Base-by-base conservation (phyloP, 2,329 filamentous ascomycete genomes). In the Blastomyces emzantsi region DNA sequence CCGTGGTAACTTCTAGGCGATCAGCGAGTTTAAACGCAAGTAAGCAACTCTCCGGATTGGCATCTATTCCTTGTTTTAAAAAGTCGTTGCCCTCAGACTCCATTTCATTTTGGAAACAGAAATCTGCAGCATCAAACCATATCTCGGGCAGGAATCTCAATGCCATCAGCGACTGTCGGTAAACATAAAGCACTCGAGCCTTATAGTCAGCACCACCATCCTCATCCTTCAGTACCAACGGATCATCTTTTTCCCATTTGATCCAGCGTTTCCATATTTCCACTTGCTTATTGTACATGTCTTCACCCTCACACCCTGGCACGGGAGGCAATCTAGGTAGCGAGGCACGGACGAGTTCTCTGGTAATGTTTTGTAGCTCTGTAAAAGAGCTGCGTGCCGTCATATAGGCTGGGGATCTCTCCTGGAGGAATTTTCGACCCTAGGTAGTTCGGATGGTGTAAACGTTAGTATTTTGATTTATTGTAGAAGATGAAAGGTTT, bases 241-340 rank as follows among this genome's bases (percentile, higher is more conserved):
- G 92, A 72, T 99, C 94, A 22, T 90, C 88, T 76, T 93, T 96
- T 76, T 99, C 94, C 92, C 92, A 99, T 4, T 87, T 81, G 68
- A 99, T 89, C 94, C 95, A 99, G 68, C 85, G 87, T 73, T 91
- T 92, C 94, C 94, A 99, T 36, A 94, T 81, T 58, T 90, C 85
- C 56, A 96, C 87, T 75, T 99, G 95, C 59, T 88, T 84, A 67
- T 85, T 80, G 72, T 90, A 99, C 67, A 96, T 92, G 30, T 87
- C 83, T 65, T 96, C 87, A 1, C 94, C 94, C 62, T 94, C 89
- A 70, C 92, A 97, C 0, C 92, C 93, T 55, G 86, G 85, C 5
- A 89, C 86, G 7, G 94, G 93, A 1, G 93, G 91, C 1, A 99
- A 79, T 11, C 85, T 84, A 2, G 95, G 91, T 0, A 96, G 78